Evolutionary conservation across 192 early-diverging fungal genomes (phyloP).

Genomic region (Mortierella claussenii): DNA sequence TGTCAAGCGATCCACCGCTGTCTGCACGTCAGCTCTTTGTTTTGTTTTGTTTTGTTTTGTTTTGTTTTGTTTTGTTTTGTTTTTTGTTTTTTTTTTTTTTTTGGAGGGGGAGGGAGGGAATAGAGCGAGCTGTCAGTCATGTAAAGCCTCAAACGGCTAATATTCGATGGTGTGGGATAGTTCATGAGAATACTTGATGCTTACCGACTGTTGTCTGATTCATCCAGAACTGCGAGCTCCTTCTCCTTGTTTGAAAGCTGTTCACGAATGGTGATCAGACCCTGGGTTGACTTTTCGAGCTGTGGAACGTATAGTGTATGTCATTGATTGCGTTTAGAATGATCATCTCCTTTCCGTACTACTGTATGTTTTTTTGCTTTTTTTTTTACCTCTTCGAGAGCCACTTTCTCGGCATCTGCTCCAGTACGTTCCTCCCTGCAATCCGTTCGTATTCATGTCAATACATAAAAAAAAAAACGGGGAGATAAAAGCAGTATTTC

Average conservation of each 20-base stretch:
- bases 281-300: constrained; percentile 34
- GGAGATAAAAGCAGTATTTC: no score
- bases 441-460: not conserved
- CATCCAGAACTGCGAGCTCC: constrained; percentile 6
- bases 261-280: constrained; percentile 10
- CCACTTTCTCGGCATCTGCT: constrained; percentile 37
- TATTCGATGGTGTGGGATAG: no score
- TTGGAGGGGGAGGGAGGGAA: no score
- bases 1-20: constrained; percentile 21
- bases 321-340: not conserved
- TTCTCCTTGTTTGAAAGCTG: constrained; percentile 13
- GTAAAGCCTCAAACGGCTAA: no score
- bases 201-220: constrained; percentile 17
- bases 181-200: not conserved
- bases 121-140: no score
- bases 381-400: constrained; percentile 43
- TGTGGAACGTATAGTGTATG: no score
- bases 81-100: no score
- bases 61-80: no score
- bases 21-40: constrained; percentile 7
- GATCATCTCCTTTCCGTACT: not conserved
- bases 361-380: not conserved
- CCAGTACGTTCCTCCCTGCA: constrained; percentile 37
- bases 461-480: not conserved
- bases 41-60: constrained; percentile 4